Conservation (phyloP, 2,329 filamentous ascomycete genomes). For the Trichoderma simmonsii region DNA sequence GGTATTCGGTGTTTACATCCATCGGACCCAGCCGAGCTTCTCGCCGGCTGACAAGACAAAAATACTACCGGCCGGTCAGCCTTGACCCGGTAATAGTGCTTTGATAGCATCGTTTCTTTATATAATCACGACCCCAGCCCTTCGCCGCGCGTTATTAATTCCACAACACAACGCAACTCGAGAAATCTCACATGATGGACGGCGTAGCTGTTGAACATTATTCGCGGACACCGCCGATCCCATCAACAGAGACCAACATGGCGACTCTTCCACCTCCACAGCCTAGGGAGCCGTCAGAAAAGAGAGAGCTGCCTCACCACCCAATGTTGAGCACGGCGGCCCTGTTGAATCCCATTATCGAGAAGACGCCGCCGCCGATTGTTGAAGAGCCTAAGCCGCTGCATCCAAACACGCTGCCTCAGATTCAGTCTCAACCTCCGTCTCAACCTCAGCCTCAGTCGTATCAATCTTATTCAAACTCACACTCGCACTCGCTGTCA, state of each 20-base stretch:
- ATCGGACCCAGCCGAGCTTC: neutral
- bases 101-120: neutral
- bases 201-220: conserved; percentile 9
- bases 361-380: neutral
- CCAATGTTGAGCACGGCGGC: conserved; percentile 1
- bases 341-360: conserved; percentile 13
- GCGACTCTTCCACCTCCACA: neutral
- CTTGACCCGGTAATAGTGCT: neutral
- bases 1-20: neutral
- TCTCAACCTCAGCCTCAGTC: neutral
- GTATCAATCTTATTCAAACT: neutral
- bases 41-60: neutral
- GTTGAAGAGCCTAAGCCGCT: neutral
- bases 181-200: neutral
- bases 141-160: neutral
- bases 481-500: neutral
- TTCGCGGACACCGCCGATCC: conserved; percentile 6
- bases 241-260: conserved; percentile 5
- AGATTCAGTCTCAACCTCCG: neutral
- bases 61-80: neutral
- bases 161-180: neutral
- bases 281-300: neutral
- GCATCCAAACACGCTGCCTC: neutral
- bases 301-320: conserved; percentile 14
- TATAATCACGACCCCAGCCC: neutral